These are phyloP conservation scores for Melocanna baccifera DNA, from an alignment of 176 grass and related monocot species.

Conservation along the genomic window DNA sequence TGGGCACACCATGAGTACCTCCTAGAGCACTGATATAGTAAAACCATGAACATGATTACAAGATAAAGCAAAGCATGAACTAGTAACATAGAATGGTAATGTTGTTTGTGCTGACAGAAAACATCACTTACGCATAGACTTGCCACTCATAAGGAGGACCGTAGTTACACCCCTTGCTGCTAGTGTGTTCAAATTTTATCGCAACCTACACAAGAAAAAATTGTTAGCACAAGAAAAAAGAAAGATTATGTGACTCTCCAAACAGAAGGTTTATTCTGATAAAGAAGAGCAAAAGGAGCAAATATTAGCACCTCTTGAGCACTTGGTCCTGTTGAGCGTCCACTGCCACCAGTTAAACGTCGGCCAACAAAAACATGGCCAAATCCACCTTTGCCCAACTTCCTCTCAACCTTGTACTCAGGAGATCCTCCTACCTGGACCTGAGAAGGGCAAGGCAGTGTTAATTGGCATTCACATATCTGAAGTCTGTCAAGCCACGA, in stretches of 20 bases:
- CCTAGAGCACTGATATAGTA: constrained; percentile 57
- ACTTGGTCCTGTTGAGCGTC: constrained; percentile 41
- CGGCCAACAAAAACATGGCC: constrained; percentile 87
- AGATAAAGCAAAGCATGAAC: background rate
- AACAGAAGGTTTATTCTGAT: background rate
- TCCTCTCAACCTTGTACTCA: constrained; percentile 74
- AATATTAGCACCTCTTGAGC: constrained; percentile 57
- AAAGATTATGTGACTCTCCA: background rate
- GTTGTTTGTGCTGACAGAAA: background rate
- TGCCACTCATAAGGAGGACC: constrained; percentile 89
- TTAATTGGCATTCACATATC: constrained; percentile 2
- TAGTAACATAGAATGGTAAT: background rate
- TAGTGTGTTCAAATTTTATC: constrained; percentile 89
- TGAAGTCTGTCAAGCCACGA: background rate
- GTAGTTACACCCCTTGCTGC: constrained; percentile 81
- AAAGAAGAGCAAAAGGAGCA: background rate
- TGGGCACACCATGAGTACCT: constrained; percentile 77
- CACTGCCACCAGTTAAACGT: constrained; percentile 51
- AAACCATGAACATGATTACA: background rate
- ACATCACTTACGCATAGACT: constrained; percentile 62
- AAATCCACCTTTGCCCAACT: constrained; percentile 88
- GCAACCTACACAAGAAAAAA: constrained; percentile 50
- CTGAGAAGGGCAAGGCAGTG: constrained; percentile 32
- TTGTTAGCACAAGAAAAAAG: background rate
- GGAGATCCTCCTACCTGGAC: constrained; percentile 88